These are phyloP conservation scores for Starmera caribaea DNA, from an alignment of 805 yeast genomes.

Conservation along the genomic window DNA sequence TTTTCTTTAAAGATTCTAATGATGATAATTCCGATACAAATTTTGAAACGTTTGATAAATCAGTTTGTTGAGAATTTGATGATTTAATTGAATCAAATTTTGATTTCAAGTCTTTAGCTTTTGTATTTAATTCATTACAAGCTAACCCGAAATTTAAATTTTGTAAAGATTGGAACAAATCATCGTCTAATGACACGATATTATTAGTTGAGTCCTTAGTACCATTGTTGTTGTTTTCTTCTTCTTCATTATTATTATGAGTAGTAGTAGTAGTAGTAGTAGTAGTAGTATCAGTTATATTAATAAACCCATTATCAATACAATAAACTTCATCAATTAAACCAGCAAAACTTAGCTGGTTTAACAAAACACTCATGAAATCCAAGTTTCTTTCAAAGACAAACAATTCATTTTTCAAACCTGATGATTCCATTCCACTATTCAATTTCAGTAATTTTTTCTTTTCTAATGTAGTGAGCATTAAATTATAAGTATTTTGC, in stretches of 20 bases:
- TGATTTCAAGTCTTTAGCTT: constrained; percentile 62
- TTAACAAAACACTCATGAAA: constrained; percentile 56
- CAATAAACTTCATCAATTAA: constrained; percentile 65
- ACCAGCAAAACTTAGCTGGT: constrained; percentile 78
- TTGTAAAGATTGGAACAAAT: constrained; percentile 41
- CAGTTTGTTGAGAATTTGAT: constrained; percentile 28
- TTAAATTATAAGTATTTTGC: constrained; percentile 19
- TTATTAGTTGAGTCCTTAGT: too few relatives aligned
- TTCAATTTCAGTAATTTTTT: constrained; percentile 14
- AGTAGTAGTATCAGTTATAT: constrained; percentile 6
- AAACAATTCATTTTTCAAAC: constrained; percentile 56
- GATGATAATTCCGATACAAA: constrained; percentile 64
- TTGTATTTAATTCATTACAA: constrained; percentile 59
- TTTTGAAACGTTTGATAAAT: constrained; percentile 54
- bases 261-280: too few relatives aligned
- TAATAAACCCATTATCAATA: constrained; percentile 30
- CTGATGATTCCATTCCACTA: constrained; percentile 26
- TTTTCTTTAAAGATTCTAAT: constrained; percentile 57
- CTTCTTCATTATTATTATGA: constrained; percentile 17
- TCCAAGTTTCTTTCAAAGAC: constrained; percentile 77
- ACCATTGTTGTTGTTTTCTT: constrained; percentile 12
- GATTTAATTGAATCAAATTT: constrained; percentile 51
- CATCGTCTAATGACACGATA: constrained; percentile 13
- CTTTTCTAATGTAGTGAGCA: constrained; percentile 27
- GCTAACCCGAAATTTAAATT: constrained; percentile 71